Evolutionary conservation across 2,329 filamentous ascomycete species (phyloP).

Genomic region (Fusarium denticulatum): DNA sequence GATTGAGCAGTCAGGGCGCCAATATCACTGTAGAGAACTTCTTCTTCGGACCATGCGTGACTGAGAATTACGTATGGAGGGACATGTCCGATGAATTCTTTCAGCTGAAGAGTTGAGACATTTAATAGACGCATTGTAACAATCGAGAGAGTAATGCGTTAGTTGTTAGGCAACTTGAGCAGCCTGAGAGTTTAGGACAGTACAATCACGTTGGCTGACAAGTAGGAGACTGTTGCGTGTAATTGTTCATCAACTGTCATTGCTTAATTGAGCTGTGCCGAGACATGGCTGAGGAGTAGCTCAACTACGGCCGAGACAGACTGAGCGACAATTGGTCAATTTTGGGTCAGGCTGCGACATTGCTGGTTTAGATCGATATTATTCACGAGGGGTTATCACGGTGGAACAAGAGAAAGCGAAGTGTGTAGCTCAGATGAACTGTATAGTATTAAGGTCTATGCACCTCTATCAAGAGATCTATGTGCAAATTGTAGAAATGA

Average conservation of each 20-base stretch:
- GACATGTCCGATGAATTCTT: slow-evolving; percentile 1
- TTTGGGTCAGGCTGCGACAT: not conserved
- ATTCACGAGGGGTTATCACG: not conserved
- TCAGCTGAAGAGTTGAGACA: slow-evolving; percentile 4
- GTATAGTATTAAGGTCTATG: slow-evolving; percentile 32
- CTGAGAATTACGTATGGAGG: slow-evolving; percentile 16
- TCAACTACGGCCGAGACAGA: not conserved
- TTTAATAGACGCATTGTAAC: slow-evolving; percentile 4
- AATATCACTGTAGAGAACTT: slow-evolving; percentile 6
- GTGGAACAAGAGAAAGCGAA: not conserved
- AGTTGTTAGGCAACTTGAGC: not conserved
- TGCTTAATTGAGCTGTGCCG: too few relatives aligned
- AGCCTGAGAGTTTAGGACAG: not conserved
- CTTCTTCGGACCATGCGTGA: slow-evolving; percentile 17
- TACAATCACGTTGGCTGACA: not conserved
- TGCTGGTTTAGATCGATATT: not conserved
- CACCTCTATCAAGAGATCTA: slow-evolving; percentile 27
- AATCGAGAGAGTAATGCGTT: not conserved
- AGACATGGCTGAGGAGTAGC: not conserved
- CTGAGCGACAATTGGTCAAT: not conserved
- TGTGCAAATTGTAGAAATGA: slow-evolving; percentile 30
- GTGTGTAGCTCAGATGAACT: slow-evolving; percentile 7
- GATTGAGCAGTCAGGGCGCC: not conserved
- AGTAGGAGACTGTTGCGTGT: not conserved
- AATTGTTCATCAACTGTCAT: not conserved